Evolutionary conservation across 164 flowering plant genomes (phyloP).

Genomic region (Magnolia sinica): DNA sequence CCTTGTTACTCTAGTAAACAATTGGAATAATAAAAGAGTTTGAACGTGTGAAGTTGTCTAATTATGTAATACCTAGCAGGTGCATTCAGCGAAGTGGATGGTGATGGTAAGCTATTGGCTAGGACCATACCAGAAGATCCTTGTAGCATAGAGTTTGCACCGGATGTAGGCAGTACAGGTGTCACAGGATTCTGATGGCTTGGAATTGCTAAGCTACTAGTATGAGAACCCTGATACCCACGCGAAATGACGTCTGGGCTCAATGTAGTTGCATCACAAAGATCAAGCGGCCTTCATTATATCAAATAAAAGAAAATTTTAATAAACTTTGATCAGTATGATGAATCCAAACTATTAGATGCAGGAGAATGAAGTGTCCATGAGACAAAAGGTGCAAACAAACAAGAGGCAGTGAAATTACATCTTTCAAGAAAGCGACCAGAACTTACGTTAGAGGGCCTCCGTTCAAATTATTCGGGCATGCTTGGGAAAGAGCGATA

Average conservation of each 20-base stretch:
- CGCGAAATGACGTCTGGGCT: conserved; percentile 55
- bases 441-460: conserved; percentile 60
- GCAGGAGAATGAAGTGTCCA: background rate
- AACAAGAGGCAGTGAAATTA: background rate
- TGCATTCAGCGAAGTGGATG: conserved; percentile 44
- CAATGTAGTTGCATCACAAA: conserved; percentile 54
- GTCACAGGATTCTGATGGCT: conserved; percentile 47
- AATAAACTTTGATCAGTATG: background rate
- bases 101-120: conserved; percentile 54
- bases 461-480: conserved; percentile 59
- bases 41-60: background rate
- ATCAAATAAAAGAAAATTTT: background rate
- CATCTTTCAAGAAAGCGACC: conserved; percentile 2
- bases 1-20: conserved; percentile 1
- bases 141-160: conserved; percentile 47
- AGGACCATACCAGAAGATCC: conserved; percentile 55
- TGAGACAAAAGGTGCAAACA: background rate
- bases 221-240: conserved; percentile 64
- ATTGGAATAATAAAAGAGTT: background rate
- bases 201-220: conserved; percentile 46
- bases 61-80: conserved; percentile 49
- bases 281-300: conserved; percentile 82
- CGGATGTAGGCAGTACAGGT: conserved; percentile 51
- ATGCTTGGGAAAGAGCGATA: conserved; percentile 57
- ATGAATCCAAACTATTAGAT: background rate